Evolutionary conservation across 2,329 filamentous ascomycete species (phyloP).

Genomic region (Penicillium digitatum): DNA sequence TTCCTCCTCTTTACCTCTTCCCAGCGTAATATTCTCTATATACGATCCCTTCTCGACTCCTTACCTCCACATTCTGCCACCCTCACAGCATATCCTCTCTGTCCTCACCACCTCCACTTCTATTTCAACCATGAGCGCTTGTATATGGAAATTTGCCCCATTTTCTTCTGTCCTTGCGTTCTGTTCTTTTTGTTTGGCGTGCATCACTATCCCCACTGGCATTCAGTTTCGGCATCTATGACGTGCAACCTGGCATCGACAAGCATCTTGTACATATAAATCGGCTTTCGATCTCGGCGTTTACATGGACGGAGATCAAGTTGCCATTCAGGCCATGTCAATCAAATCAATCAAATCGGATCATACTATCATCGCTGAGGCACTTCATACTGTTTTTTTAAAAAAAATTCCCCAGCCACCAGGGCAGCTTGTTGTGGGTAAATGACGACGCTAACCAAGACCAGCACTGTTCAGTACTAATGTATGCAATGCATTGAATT

Average conservation of each 20-base stretch:
- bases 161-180: background rate
- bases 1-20: background rate
- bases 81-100: background rate
- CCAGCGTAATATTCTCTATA: background rate
- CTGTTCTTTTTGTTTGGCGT: background rate
- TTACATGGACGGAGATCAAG: background rate
- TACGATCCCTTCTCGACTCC: background rate
- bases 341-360: background rate
- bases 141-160: slow-evolving; percentile 1
- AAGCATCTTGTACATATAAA: slow-evolving; percentile 11
- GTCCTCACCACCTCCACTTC: background rate
- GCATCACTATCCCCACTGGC: slow-evolving; percentile 4
- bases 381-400: background rate
- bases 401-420: background rate
- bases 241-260: slow-evolving; percentile 6
- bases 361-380: background rate
- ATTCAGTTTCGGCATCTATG: slow-evolving; percentile 6
- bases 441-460: background rate
- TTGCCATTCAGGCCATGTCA: background rate
- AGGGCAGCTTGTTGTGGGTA: background rate
- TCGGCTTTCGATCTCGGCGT: slow-evolving; percentile 6
- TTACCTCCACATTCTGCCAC: background rate
- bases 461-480: background rate
- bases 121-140: slow-evolving; percentile 4
- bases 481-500: background rate